phyloP scores from a whole-genome alignment of 2,329 filamentous ascomycete species.

The Diaporthe vexans region DNA sequence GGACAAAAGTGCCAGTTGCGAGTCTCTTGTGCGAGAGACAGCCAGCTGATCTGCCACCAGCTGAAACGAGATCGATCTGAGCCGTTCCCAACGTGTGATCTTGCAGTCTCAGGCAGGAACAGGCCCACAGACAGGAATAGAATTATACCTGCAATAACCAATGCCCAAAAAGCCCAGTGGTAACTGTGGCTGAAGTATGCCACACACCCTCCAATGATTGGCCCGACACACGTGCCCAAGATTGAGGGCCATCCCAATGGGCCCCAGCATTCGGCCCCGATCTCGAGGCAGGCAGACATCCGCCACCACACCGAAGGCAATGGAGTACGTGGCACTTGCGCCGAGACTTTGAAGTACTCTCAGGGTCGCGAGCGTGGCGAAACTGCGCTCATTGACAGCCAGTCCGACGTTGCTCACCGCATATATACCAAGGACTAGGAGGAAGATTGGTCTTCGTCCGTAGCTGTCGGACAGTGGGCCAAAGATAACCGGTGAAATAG shows the following conservation, averaged over 20 bases:
- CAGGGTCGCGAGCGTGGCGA: constrained; percentile 66
- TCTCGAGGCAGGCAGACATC: constrained; percentile 76
- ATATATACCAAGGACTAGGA: constrained; percentile 67
- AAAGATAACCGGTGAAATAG: constrained; percentile 67
- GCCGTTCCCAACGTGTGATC: constrained; percentile 69
- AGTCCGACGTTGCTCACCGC: constrained; percentile 67
- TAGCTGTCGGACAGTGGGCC: constrained; percentile 69
- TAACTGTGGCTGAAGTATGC: constrained; percentile 57
- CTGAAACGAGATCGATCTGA: constrained; percentile 64
- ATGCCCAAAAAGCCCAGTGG: constrained; percentile 75
- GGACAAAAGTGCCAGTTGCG: constrained; percentile 59
- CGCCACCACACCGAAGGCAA: constrained; percentile 76
- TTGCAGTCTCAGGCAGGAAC: constrained; percentile 67
- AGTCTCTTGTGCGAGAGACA: constrained; percentile 56
- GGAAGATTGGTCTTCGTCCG: constrained; percentile 69
- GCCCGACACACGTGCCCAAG: constrained; percentile 55
- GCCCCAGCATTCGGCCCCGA: constrained; percentile 77
- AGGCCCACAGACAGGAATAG: constrained; percentile 63
- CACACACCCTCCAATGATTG: constrained; percentile 40
- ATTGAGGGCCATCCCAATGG: constrained; percentile 67
- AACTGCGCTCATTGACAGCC: constrained; percentile 64
- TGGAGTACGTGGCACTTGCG: constrained; percentile 73
- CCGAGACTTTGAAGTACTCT: constrained; percentile 71
- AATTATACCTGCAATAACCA: constrained; percentile 61
- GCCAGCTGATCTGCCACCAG: constrained; percentile 62